Base-by-base conservation (phyloP, 768 basidiomycete species). In the Russula foetens region DNA sequence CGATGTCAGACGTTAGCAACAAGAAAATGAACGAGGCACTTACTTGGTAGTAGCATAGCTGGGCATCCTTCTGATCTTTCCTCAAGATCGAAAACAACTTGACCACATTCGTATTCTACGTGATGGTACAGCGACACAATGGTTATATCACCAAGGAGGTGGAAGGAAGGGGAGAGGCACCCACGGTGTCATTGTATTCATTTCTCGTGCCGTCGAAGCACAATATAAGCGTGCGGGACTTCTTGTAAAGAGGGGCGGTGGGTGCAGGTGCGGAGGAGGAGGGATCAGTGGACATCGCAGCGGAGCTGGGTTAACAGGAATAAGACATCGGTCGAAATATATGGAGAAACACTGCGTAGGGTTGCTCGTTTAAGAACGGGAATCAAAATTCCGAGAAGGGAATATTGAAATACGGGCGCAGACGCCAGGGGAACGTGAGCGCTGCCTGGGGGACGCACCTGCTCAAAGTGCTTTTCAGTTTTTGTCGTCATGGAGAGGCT, bases 1-100 rank as follows among this genome's bases (percentile, higher is more conserved):
- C 9, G 23, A 51, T 28, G 26, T 47, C 23, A 62, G 53, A n/a
- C 28, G 45, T 4, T 29, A 23, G 33, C n/a, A 7, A 21, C 28
- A 9, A 33, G 19, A 43, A 6, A 52, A 56, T n/a, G n/a, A n/a
- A n/a, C 3, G 14, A 3, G 44, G 39, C 14, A 64, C 70, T 31
- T 47, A 84, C 86, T 73, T 91, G 90, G 67, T 92, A 92, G 69
- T 88, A 90, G 66, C 73, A 71, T 31, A 76, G 26, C 59, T 78
- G 77, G 8, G 72, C 71, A 1, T 67, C 65, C 1, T 63, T 68
- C 43, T 69, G 66, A 56, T 75, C 74, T 59, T 77, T 78, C 61
- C 66, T 71, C 48, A 78, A 64, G 49, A 72, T 64, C 14, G 68
- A 69, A 64, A 75, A 74, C 48, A 78, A 64, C 26, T 72, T 71